A percentile compares a stretch with the other conserved stretches of the same genome.
These are phyloP conservation scores for Lotus japonicus DNA, from an alignment of 306 rosid genomes.

Conservation along the genomic window DNA sequence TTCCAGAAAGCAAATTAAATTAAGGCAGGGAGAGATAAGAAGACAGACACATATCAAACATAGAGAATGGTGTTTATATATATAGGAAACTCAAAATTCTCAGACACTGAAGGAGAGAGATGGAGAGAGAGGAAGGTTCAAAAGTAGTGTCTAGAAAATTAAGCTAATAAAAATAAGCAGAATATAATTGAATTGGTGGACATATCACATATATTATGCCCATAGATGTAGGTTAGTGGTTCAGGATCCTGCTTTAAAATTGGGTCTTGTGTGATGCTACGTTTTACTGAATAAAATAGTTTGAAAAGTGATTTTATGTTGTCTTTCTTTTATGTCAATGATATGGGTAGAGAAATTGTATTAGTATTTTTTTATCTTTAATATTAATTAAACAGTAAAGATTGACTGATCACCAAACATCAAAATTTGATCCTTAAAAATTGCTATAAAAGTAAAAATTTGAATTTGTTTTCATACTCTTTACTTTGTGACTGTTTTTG, in stretches of 20 bases:
- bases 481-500: no score
- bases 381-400: no score
- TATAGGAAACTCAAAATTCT: conserved; percentile 16
- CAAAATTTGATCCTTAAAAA: no score
- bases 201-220: conserved; percentile 12
- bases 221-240: conserved; percentile 25
- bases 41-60: conserved; percentile 6
- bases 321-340: conserved; percentile 19
- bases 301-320: conserved; percentile 19
- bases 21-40: conserved; percentile 20
- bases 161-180: not conserved
- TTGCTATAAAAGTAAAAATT: no score
- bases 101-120: not conserved
- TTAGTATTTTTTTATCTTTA: no score
- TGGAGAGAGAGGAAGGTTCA: not conserved
- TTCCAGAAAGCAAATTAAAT: conserved; percentile 15
- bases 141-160: conserved; percentile 22
- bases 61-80: conserved; percentile 25
- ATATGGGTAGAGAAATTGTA: no score
- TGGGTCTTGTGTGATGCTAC: conserved; percentile 6
- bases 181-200: conserved; percentile 12
- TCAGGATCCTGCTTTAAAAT: conserved; percentile 25
- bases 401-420: no score
- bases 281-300: not conserved
- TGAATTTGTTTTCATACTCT: no score